Evolutionary conservation across 2,329 filamentous ascomycete genomes (phyloP).

Genomic region (Fusarium humuli): DNA sequence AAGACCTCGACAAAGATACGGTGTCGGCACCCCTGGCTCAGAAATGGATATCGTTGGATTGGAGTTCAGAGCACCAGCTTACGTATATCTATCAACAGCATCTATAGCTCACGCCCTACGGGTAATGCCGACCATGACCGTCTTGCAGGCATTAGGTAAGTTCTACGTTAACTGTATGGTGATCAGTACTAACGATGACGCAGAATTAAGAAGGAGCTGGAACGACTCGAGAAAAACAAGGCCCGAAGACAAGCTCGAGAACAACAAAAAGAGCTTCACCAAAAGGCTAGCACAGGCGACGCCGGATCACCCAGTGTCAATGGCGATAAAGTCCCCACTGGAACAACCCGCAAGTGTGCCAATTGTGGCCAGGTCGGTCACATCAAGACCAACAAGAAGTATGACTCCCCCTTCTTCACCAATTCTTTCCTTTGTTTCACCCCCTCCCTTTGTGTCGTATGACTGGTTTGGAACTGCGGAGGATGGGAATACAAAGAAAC

Average conservation of each 20-base stretch:
- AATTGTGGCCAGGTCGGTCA: slow-evolving; percentile 97
- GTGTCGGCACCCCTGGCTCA: slow-evolving; percentile 48
- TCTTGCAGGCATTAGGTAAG: slow-evolving; percentile 58
- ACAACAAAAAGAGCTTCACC: slow-evolving; percentile 80
- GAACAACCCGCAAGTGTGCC: slow-evolving; percentile 91
- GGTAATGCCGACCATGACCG: slow-evolving; percentile 64
- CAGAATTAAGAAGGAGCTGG: slow-evolving; percentile 72
- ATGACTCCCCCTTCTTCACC: slow-evolving; percentile 52
- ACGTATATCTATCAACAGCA: slow-evolving; percentile 57
- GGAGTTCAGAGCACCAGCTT: slow-evolving; percentile 53
- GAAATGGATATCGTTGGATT: slow-evolving; percentile 50
- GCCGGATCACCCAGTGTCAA: slow-evolving; percentile 62
- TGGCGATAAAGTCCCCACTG: slow-evolving; percentile 66
- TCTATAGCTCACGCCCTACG: slow-evolving; percentile 62
- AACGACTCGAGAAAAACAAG: slow-evolving; percentile 89
- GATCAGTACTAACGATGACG: slow-evolving; percentile 28
- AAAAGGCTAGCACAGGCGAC: slow-evolving; percentile 57
- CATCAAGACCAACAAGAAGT: slow-evolving; percentile 99
- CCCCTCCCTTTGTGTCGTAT: slow-evolving; percentile 47
- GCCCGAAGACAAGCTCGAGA: slow-evolving; percentile 91
- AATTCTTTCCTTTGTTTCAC: slow-evolving; percentile 36
- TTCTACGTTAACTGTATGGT: neutral
- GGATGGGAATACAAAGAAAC: slow-evolving; percentile 27
- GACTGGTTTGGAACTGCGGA: slow-evolving; percentile 50
- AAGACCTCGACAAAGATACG: slow-evolving; percentile 33